A percentile compares a stretch with the other conserved stretches of the same genome.
Evolutionary conservation across 129 eudicot species (phyloP).

Genomic region (Dittrichia graveolens): DNA sequence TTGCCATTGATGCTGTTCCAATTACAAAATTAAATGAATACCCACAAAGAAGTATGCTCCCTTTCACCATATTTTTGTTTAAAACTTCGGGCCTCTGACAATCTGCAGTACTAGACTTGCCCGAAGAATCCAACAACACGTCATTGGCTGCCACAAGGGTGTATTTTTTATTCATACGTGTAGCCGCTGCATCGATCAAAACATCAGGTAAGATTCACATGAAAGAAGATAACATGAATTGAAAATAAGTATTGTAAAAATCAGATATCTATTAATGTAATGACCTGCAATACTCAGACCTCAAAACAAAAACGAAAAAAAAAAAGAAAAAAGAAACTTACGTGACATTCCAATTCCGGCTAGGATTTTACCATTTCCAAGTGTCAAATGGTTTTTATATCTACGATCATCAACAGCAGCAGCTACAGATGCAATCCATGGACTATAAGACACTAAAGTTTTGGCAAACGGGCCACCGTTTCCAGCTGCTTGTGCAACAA

Average conservation of each 20-base stretch:
- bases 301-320: too few species aligned
- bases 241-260: too few species aligned
- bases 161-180: constrained; percentile 59
- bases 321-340: constrained; percentile 40
- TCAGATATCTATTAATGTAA: too few species aligned
- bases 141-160: constrained; percentile 95
- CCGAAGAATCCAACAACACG: constrained; percentile 79
- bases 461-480: constrained; percentile 96
- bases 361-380: constrained; percentile 81
- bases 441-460: constrained; percentile 89
- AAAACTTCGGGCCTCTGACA: constrained; percentile 91
- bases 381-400: constrained; percentile 83
- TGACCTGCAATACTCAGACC: too few species aligned
- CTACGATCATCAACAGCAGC: constrained; percentile 98
- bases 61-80: constrained; percentile 82
- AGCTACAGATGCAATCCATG: constrained; percentile 94
- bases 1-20: constrained; percentile 79
- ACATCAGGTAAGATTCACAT: background rate
- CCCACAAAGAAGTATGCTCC: constrained; percentile 93
- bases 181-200: constrained; percentile 75
- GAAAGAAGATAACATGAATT: too few species aligned
- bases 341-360: constrained; percentile 93
- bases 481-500: constrained; percentile 98
- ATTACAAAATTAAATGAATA: constrained; percentile 89
- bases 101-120: constrained; percentile 67